Evolutionary conservation across 2,329 filamentous ascomycete species (phyloP).

Genomic region (Diaporthe vexans): DNA sequence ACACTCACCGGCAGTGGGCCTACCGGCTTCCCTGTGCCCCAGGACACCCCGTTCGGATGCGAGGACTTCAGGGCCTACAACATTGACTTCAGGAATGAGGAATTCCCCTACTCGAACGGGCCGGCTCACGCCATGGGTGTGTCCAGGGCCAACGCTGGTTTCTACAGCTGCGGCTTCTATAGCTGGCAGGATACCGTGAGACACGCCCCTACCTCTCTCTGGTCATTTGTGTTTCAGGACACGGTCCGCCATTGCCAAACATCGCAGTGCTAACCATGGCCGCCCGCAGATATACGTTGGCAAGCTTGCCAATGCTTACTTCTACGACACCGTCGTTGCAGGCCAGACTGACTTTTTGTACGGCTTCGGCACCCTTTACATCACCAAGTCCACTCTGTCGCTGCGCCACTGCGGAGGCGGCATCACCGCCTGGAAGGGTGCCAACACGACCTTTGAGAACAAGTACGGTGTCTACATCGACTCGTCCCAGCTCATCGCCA

Average conservation of each 20-base stretch:
- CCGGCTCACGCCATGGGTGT: conserved; percentile 73
- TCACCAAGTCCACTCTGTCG: conserved; percentile 66
- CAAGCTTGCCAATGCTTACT: conserved; percentile 76
- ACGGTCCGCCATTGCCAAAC: background rate
- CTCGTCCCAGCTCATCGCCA: conserved; percentile 65
- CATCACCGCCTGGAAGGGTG: conserved; percentile 77
- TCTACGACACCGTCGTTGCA: conserved; percentile 71
- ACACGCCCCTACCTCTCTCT: background rate
- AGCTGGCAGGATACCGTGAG: conserved; percentile 76
- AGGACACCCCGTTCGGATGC: conserved; percentile 74
- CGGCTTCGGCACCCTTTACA: conserved; percentile 75
- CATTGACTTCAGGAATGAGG: conserved; percentile 75
- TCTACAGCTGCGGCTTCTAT: conserved; percentile 76
- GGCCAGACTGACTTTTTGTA: conserved; percentile 79
- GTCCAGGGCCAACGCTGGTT: conserved; percentile 74
- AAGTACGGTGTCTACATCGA: conserved; percentile 78
- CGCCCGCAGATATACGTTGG: conserved; percentile 71
- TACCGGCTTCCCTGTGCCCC: conserved; percentile 72
- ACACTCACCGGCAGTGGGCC: conserved; percentile 73
- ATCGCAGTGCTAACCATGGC: background rate
- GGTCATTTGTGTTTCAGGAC: background rate
- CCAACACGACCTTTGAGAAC: conserved; percentile 75
- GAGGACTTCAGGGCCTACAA: conserved; percentile 76
- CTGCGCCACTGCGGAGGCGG: conserved; percentile 75
- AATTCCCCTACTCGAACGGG: conserved; percentile 62